Evolutionary conservation across 306 rosid species (phyloP), one percentile per base, ranked within the genome.

Genomic region (Spatholobus suberectus): DNA sequence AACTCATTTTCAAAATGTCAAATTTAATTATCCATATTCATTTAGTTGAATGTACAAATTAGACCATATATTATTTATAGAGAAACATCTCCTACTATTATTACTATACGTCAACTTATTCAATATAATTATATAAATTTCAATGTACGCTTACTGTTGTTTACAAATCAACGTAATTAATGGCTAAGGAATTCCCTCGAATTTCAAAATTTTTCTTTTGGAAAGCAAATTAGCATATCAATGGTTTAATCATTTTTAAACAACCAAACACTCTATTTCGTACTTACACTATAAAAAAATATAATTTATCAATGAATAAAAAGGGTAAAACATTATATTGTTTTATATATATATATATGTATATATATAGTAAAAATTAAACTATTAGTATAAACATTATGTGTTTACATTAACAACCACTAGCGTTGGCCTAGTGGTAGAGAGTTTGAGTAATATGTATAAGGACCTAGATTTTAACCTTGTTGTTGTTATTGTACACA

Each of bases 1-100:
- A 72, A 46, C 43, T n/a, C 51, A 52, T 35, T 52, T 70, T 34
- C 65, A 32, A 51, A 73, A 51, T 73, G 66, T 73, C 66, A 51
- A 35, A 52, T 54, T 11, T 52, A 74, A 38, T 52, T 34, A 52
- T 54, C 34, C 66, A 35, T 29, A 52, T n/a, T 72, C 68, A 13
- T 35, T 20, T 21, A 14, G 52, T 37, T 20, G 52, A 75, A 7
- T 35, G 21, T 35, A 75, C 37, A 14, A 55, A 35, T 55, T 35
- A 24, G 23, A 6, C 13, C 18, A 23, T 58, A 59, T 5, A 26
- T 37, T 49, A 5, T 73, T 5, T 51, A 20, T 51, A 51, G 9
- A 1, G 12, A 73, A 51, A 73, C 6, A 34, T 32, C 20, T 18
- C 9, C 21, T 72, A 14, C 27, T 73, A 13, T 27, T 37, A 54